Conservation (phyloP, 2,329 filamentous ascomycete species). For the Ophiocordyceps australis region DNA sequence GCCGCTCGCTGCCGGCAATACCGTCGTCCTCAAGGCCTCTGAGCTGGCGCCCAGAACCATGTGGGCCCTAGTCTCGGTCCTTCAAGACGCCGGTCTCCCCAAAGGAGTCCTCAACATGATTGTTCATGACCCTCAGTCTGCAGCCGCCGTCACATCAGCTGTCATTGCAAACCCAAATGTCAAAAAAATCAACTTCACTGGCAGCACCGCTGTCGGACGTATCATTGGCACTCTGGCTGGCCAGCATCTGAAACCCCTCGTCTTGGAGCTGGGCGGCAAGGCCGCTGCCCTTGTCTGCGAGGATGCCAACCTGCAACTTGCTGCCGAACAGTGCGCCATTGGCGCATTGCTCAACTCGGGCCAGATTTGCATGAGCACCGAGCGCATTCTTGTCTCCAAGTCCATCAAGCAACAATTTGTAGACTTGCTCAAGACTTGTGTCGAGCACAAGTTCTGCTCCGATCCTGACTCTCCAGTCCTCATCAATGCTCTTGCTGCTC, state of each 20-base stretch:
- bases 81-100: constrained; percentile 61
- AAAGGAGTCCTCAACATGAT: constrained; percentile 58
- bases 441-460: constrained; percentile 26
- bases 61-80: constrained; percentile 41
- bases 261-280: constrained; percentile 75
- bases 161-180: constrained; percentile 50
- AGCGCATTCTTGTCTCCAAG: constrained; percentile 46
- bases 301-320: constrained; percentile 59
- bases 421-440: constrained; percentile 18
- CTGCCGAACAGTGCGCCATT: constrained; percentile 47
- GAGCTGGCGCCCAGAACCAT: constrained; percentile 48
- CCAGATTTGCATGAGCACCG: constrained; percentile 77
- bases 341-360: constrained; percentile 59
- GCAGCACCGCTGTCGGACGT: constrained; percentile 54
- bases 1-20: constrained; percentile 64
- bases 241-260: constrained; percentile 57
- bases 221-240: constrained; percentile 55
- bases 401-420: constrained; percentile 26
- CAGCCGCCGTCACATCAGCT: constrained; percentile 44
- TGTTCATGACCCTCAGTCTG: constrained; percentile 45
- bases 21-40: constrained; percentile 52
- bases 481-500: constrained; percentile 46
- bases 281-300: constrained; percentile 61
- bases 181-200: constrained; percentile 78
- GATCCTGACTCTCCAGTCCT: constrained; percentile 49